Evolutionary conservation across 129 eudicot species (phyloP), one percentile per base, ranked within the genome.

Genomic region (Gnaphalium uliginosum): DNA sequence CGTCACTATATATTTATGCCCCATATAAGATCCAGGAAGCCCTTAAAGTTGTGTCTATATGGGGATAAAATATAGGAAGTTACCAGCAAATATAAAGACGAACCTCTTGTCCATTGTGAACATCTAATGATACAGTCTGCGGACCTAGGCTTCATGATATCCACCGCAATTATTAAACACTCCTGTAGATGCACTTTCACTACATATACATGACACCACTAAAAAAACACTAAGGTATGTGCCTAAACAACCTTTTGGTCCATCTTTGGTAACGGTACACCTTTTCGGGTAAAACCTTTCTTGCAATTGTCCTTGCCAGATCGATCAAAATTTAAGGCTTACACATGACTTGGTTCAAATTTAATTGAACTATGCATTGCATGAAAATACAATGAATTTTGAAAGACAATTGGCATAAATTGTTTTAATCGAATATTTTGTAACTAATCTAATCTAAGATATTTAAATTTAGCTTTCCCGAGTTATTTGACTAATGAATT

Each of bases 41-140:
- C 74, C 39, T 53, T 53, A 67, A 67, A 26, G 43, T 67, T 53
- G 57, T 76, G 57, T 57, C 68, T 25, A 67, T 33, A 33, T 33
- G 21, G 64, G 18, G 50, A n/a, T 48, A 48, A 48, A 76, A 66
- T 60, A 51, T 24, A 15, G 46, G 9, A 51, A 64, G 19, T 75
- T 64, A 54, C 51, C 54, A 13, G 66, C 32, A 75, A 27, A 63
- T 54, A 13, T 19, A 23, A 58, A 58, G 32, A 61, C 37, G 3
- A 25, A 61, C 21, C 66, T 61, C 35, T 24, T 61, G 66, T 61
- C 35, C 18, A 13, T 18, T 17, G 25, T 2, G 68, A 62, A 62
- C 37, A 2, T 18, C 33, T 27, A 62, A 62, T 0, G 22, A 27
- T 62, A 24, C 2, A 13, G 5, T 7, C 15, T 3, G 68, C 68